Percentiles rank a stretch among this genome's conserved stretches.
phyloP scores from a whole-genome alignment of 1,284 basidiomycete genomes.

The Neonothopanus nambi region DNA sequence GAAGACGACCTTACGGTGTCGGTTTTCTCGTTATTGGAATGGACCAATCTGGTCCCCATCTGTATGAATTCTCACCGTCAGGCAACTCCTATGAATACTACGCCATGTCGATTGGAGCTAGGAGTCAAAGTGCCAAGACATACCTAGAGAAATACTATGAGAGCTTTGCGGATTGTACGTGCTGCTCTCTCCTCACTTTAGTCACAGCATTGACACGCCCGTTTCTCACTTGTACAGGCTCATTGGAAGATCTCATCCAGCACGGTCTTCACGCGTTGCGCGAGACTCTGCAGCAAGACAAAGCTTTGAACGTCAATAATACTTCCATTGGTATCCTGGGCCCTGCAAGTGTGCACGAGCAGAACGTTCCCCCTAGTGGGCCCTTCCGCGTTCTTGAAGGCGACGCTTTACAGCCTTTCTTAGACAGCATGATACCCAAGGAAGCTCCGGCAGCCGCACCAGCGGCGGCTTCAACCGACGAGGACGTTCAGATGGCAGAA shows the following conservation, averaged over 20 bases:
- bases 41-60: constrained; percentile 93
- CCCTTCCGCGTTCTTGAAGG: constrained; percentile 83
- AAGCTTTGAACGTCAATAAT: constrained; percentile 88
- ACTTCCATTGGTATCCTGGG: constrained; percentile 93
- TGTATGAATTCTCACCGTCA: constrained; percentile 97
- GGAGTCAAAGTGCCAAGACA: constrained; percentile 97
- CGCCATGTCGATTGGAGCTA: constrained; percentile 97
- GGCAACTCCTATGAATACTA: constrained; percentile 98
- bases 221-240: constrained; percentile 46
- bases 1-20: constrained; percentile 96
- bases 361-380: constrained; percentile 46
- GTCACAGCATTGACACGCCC: constrained; percentile 5
- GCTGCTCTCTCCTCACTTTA: constrained; percentile 12
- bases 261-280: constrained; percentile 93
- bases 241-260: constrained; percentile 82
- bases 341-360: constrained; percentile 62
- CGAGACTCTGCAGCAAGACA: constrained; percentile 97
- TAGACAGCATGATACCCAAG: constrained; percentile 73
- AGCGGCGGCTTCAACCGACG: constrained; percentile 45
- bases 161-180: constrained; percentile 81
- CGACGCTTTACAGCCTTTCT: constrained; percentile 67
- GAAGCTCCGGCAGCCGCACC: constrained; percentile 42
- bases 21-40: constrained; percentile 97
- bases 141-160: constrained; percentile 96
- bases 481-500: constrained; percentile 82